Conservation (phyloP, 441 rosid genomes). For the Adansonia madagascariensis region DNA sequence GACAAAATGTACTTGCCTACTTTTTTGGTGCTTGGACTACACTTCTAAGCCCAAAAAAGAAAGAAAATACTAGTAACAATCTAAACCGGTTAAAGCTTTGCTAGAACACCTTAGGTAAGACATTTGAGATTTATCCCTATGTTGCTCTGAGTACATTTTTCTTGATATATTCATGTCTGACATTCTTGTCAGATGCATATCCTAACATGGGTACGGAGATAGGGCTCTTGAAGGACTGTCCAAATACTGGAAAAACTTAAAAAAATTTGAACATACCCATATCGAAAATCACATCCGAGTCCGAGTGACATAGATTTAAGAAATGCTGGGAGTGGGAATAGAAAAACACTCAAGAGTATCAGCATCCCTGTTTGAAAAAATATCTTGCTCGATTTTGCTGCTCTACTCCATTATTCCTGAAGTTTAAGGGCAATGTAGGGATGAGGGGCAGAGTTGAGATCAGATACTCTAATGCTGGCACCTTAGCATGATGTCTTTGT, state of each 20-base stretch:
- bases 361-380: not conserved
- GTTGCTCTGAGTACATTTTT: too few species aligned
- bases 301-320: too few species aligned
- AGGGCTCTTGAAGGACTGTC: too few species aligned
- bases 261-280: too few species aligned
- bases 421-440: not conserved
- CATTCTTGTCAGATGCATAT: too few species aligned
- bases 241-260: too few species aligned
- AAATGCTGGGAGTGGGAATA: constrained; percentile 12
- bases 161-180: too few species aligned
- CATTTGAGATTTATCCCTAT: not conserved
- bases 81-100: not conserved
- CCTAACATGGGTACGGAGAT: too few species aligned
- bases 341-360: not conserved
- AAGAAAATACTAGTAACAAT: not conserved
- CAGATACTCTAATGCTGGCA: not conserved
- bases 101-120: not conserved
- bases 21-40: constrained; percentile 4
- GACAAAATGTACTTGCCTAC: not conserved
- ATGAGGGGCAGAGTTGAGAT: not conserved
- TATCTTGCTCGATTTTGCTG: not conserved
- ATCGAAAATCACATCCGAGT: too few species aligned
- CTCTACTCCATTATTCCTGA: constrained; percentile 4
- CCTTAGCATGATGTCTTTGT: not conserved
- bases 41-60: constrained; percentile 5